phyloP scores from a whole-genome alignment of 1,284 basidiomycete species.

The Malassezia furfur region DNA sequence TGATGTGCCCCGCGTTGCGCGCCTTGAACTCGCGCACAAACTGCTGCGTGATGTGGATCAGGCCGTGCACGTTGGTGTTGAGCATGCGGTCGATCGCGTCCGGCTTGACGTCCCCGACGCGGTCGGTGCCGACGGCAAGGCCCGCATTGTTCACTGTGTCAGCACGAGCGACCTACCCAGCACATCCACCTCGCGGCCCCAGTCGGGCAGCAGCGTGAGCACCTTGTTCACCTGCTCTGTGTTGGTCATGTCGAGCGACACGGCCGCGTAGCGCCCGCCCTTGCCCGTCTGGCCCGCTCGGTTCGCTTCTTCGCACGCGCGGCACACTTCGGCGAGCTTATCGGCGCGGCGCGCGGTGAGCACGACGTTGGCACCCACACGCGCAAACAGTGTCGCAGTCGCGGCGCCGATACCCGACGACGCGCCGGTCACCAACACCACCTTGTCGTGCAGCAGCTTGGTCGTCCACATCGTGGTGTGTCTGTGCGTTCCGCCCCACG shows the following conservation, averaged over 20 bases:
- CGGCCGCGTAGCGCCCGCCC: slow-evolving; percentile 35
- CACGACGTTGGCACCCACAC: slow-evolving; percentile 50
- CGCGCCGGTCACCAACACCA: slow-evolving; percentile 74
- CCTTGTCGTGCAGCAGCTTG: slow-evolving; percentile 61
- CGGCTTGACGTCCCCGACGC: slow-evolving; percentile 66
- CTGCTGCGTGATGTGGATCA: slow-evolving; percentile 72
- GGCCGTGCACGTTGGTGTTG: slow-evolving; percentile 78
- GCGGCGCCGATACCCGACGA: slow-evolving; percentile 66
- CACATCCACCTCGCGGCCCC: slow-evolving; percentile 40
- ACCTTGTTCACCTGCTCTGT: slow-evolving; percentile 25
- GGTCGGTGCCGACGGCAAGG: slow-evolving; percentile 68
- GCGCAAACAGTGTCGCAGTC: slow-evolving; percentile 30
- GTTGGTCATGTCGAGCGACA: slow-evolving; percentile 37
- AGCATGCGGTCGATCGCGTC: slow-evolving; percentile 73
- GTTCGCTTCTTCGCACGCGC: slow-evolving; percentile 60
- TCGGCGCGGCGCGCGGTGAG: slow-evolving; percentile 50
- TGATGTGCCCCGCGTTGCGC: slow-evolving; percentile 76
- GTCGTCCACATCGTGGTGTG: slow-evolving; percentile 25
- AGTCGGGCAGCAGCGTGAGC: slow-evolving; percentile 29
- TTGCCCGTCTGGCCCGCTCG: slow-evolving; percentile 61
- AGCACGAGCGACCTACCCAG: slow-evolving; percentile 9
- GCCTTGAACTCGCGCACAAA: slow-evolving; percentile 61
- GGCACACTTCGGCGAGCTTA: slow-evolving; percentile 41
- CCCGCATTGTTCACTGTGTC: slow-evolving; percentile 52
- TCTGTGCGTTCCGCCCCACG: slow-evolving; percentile 3